Percentiles rank a stretch among this genome's conserved stretches.
Conservation (phyloP, 192 early-diverging fungal genomes). For the Coemansia sp. region DNA sequence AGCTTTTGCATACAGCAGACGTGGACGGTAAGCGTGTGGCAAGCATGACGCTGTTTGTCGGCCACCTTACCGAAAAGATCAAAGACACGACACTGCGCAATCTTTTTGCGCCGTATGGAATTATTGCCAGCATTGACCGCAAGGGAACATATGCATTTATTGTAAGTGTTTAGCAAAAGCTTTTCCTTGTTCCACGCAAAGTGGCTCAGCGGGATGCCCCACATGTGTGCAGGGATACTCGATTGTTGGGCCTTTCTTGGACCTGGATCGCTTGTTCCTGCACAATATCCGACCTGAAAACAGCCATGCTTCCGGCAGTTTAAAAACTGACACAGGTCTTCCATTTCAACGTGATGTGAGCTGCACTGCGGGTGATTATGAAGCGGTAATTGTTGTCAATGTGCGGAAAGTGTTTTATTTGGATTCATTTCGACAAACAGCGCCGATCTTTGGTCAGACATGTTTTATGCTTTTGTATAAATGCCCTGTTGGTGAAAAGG, state of each 20-base stretch:
- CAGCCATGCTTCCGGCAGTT: not conserved
- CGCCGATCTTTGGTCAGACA: not conserved
- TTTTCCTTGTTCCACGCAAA: not conserved
- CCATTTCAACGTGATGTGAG: not conserved
- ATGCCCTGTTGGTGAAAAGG: not conserved
- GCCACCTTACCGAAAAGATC: conserved; percentile 32
- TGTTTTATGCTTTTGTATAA: too few species aligned
- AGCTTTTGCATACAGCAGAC: not conserved
- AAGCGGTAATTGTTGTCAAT: not conserved
- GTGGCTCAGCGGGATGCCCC: conserved; percentile 5
- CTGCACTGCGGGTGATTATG: not conserved
- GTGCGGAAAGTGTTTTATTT: not conserved
- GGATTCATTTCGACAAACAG: not conserved
- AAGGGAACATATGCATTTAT: conserved; percentile 44
- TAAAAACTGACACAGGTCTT: not conserved
- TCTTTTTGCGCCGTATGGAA: conserved; percentile 27
- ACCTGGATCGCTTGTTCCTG: not conserved
- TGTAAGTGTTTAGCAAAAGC: conserved; percentile 21
- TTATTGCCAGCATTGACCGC: conserved; percentile 23
- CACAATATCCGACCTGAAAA: not conserved
- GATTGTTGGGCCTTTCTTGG: not conserved
- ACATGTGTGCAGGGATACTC: not conserved
- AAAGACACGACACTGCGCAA: conserved; percentile 21
- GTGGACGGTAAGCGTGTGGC: not conserved
- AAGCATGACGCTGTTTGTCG: conserved; percentile 42